Percentiles rank a stretch among this genome's conserved stretches.
Evolutionary conservation across 148 eudicot species (phyloP).

Genomic region (Rhododendron molle): DNA sequence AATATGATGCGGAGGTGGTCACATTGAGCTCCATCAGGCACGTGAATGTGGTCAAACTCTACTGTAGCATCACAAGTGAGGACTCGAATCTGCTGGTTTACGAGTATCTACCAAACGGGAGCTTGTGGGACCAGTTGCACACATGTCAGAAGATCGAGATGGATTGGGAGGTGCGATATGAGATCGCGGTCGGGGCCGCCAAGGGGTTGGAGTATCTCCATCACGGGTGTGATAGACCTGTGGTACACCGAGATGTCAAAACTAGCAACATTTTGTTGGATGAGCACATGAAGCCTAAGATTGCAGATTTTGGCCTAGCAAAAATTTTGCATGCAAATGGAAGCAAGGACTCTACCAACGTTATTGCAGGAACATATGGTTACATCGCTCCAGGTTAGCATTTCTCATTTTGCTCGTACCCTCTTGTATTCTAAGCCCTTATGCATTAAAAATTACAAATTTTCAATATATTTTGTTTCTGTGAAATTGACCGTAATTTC

Average conservation of each 20-base stretch:
- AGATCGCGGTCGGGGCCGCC: slow-evolving; percentile 35
- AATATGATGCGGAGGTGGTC: slow-evolving; percentile 39
- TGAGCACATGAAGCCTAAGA: slow-evolving; percentile 35
- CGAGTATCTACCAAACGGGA: slow-evolving; percentile 38
- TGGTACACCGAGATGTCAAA: slow-evolving; percentile 39
- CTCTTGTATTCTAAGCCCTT: background rate
- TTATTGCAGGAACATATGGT: slow-evolving; percentile 36
- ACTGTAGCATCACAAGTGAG: slow-evolving; percentile 37
- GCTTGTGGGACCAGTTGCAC: slow-evolving; percentile 41
- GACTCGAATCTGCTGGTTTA: slow-evolving; percentile 36
- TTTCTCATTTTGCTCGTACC: background rate
- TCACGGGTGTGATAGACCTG: slow-evolving; percentile 30
- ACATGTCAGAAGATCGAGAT: slow-evolving; percentile 18
- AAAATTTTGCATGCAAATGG: slow-evolving; percentile 23
- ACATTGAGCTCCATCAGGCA: slow-evolving; percentile 38
- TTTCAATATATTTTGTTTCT: background rate
- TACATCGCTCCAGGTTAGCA: slow-evolving; percentile 42
- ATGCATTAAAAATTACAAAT: too few species aligned
- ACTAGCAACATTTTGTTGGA: slow-evolving; percentile 42
- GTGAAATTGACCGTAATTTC: background rate
- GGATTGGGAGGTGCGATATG: slow-evolving; percentile 35
- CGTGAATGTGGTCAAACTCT: slow-evolving; percentile 40
- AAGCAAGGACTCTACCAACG: slow-evolving; percentile 12
- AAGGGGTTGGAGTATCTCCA: slow-evolving; percentile 38
- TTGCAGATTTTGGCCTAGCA: slow-evolving; percentile 44